phyloP scores from a whole-genome alignment of 2,329 filamentous ascomycete species.

The Paecilomyces dactylethromorphus region DNA sequence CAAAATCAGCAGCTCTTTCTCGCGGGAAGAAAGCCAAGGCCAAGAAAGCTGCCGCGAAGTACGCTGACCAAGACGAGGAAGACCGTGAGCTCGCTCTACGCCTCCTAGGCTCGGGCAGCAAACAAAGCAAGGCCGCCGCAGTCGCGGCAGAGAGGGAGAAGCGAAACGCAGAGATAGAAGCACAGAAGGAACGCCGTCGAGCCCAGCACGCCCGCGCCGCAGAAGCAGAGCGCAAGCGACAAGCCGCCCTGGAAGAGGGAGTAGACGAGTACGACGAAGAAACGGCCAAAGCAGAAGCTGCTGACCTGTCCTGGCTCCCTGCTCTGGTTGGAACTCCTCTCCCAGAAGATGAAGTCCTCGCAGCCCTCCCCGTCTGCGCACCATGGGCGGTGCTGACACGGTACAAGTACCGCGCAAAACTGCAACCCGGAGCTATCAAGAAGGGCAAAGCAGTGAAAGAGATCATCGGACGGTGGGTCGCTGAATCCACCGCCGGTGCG shows the following conservation, averaged over 20 bases:
- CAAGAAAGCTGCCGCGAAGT: slow-evolving; percentile 83
- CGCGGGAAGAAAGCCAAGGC: slow-evolving; percentile 76
- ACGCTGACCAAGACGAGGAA: slow-evolving; percentile 90
- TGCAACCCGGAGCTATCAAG: slow-evolving; percentile 84
- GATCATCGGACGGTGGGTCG: slow-evolving; percentile 74
- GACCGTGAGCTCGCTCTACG: slow-evolving; percentile 77
- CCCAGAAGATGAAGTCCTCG: slow-evolving; percentile 67
- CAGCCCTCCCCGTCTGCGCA: slow-evolving; percentile 56
- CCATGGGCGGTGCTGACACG: slow-evolving; percentile 57
- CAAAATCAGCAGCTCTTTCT: slow-evolving; percentile 21
- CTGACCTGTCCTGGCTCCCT: slow-evolving; percentile 55
- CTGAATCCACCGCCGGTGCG: slow-evolving; percentile 44
- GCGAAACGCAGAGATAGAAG: slow-evolving; percentile 65
- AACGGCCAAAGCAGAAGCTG: slow-evolving; percentile 37
- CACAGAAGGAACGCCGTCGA: slow-evolving; percentile 66
- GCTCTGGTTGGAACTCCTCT: slow-evolving; percentile 67
- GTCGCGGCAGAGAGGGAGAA: slow-evolving; percentile 55
- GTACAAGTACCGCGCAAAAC: slow-evolving; percentile 90
- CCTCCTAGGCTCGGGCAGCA: slow-evolving; percentile 66
- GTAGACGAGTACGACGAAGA: slow-evolving; percentile 55
- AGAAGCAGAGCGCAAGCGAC: slow-evolving; percentile 54
- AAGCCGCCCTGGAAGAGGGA: slow-evolving; percentile 57
- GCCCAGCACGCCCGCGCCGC: slow-evolving; percentile 75
- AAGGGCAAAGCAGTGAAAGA: slow-evolving; percentile 93
- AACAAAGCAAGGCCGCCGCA: slow-evolving; percentile 58